phyloP scores from a whole-genome alignment of 2,329 filamentous ascomycete genomes.

The Lecanicillium sp. region DNA sequence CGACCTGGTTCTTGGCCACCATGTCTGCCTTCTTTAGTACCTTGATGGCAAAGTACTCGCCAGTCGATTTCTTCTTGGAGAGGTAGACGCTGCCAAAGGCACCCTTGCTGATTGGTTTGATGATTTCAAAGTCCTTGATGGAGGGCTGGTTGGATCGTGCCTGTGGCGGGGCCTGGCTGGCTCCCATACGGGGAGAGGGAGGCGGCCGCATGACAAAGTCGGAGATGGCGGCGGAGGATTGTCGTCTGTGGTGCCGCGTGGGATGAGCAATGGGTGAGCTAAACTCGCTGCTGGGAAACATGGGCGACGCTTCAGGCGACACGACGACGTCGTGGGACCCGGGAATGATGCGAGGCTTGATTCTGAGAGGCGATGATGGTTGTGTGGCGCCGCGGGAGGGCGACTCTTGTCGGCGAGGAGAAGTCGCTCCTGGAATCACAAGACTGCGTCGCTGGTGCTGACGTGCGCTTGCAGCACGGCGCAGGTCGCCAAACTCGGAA shows the following conservation, averaged over 20 bases:
- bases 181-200: slow-evolving; percentile 73
- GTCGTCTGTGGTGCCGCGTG: slow-evolving; percentile 68
- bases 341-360: slow-evolving; percentile 67
- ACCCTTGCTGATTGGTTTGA: slow-evolving; percentile 98
- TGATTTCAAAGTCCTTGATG: slow-evolving; percentile 98
- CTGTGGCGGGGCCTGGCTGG: slow-evolving; percentile 71
- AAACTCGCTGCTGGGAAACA: slow-evolving; percentile 77
- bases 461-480: slow-evolving; percentile 69
- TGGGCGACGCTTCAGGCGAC: slow-evolving; percentile 85
- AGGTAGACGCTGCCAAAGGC: slow-evolving; percentile 97
- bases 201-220: slow-evolving; percentile 60
- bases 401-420: slow-evolving; percentile 80
- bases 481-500: slow-evolving; percentile 73
- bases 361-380: slow-evolving; percentile 80
- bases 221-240: slow-evolving; percentile 86
- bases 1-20: slow-evolving; percentile 99
- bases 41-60: slow-evolving; percentile 98
- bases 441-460: slow-evolving; percentile 84
- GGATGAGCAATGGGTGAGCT: slow-evolving; percentile 62
- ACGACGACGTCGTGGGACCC: slow-evolving; percentile 59
- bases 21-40: slow-evolving; percentile 99
- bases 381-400: slow-evolving; percentile 69
- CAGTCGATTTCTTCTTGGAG: slow-evolving; percentile 97
- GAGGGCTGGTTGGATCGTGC: slow-evolving; percentile 86
- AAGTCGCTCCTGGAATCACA: slow-evolving; percentile 71